Percentiles rank a stretch among this genome's conserved stretches.
Conservation (phyloP, 179 eudicot genomes). For the Spergularia azorica region DNA sequence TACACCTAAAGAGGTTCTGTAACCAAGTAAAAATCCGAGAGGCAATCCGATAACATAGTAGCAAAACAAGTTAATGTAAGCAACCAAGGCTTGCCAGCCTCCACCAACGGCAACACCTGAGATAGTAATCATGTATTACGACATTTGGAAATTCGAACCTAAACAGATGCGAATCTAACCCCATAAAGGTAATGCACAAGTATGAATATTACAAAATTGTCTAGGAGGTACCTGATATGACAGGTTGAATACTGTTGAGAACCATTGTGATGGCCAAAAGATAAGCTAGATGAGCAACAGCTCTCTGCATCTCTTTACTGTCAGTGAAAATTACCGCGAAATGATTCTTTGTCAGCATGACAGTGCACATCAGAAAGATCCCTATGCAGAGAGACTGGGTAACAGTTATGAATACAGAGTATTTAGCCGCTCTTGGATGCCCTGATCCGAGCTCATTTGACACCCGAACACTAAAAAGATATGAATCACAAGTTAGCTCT, state of each 20-base stretch:
- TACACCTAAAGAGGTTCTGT: conserved; percentile 63
- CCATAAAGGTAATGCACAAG: not conserved
- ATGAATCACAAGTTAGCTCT: not conserved
- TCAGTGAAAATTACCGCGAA: conserved; percentile 66
- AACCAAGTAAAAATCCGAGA: conserved; percentile 76
- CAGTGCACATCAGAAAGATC: conserved; percentile 37
- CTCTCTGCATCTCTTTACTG: conserved; percentile 60
- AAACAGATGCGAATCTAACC: too few species aligned
- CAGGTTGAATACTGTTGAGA: conserved; percentile 86
- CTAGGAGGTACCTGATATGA: conserved; percentile 62
- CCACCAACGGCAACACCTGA: conserved; percentile 93
- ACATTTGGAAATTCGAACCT: too few species aligned
- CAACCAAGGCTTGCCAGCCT: conserved; percentile 91
- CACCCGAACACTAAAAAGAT: conserved; percentile 59
- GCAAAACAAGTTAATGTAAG: conserved; percentile 76
- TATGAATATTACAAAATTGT: not conserved
- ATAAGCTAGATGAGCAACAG: conserved; percentile 67
- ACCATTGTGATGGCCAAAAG: conserved; percentile 82
- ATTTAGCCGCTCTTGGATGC: conserved; percentile 80
- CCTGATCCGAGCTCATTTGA: conserved; percentile 90
- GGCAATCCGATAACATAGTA: conserved; percentile 84
- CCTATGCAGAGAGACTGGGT: conserved; percentile 65
- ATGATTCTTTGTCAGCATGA: conserved; percentile 55
- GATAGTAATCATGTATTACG: not conserved
- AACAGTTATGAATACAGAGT: conserved; percentile 57